Base-by-base conservation (phyloP, 2,329 filamentous ascomycete species). In the Plectosphaerella plurivora region DNA sequence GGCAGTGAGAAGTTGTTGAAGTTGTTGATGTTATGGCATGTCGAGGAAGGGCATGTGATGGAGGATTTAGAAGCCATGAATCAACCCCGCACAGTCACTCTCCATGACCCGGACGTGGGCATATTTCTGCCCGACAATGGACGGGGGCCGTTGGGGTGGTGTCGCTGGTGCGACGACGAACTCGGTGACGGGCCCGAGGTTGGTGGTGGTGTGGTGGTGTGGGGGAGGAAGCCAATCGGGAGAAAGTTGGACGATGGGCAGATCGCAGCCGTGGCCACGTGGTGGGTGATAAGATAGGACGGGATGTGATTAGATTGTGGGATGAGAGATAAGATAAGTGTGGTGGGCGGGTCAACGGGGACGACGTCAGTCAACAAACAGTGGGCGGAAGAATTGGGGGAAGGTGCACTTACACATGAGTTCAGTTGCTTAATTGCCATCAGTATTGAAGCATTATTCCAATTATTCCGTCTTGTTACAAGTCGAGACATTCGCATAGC, bases 291-390 rank as follows among this genome's bases (percentile, higher is more conserved):
- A 18, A 44, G n/a, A 44, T 44, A 18, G 41, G 41, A 44, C 16
- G 16, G 41, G n/a, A n/a, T 18, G 41, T 8, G 28, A 33, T 33
- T 33, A 33, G 28, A 33, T 33, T 10, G 12, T 37, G 5, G 22
- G 22, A 3, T 3, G 5, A 5, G 22, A 22, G 46, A 48, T 48
- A 37, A 48, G 46, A 48, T 48, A 48, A 49, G 33, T 3, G 4
- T 20, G 35, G 37, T 49, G 20, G 35, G 20, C 39, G 25, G 35
- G 25, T 18, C 47, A 49, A 49, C 47, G 12, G 14, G 35, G n/a
- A 10, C 5, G 35, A 25, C 33, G 20, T 24, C 36, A 49, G 47
- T 39, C 47, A 49, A 49, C 47, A 49, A 49, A 49, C 33, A 35
- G 14, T 37, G 37, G 37, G 37, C 5, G 37, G 11, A 33, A 4